phyloP scores from a whole-genome alignment of 805 yeast genomes.

The Nakazawaea ambrosiae region DNA sequence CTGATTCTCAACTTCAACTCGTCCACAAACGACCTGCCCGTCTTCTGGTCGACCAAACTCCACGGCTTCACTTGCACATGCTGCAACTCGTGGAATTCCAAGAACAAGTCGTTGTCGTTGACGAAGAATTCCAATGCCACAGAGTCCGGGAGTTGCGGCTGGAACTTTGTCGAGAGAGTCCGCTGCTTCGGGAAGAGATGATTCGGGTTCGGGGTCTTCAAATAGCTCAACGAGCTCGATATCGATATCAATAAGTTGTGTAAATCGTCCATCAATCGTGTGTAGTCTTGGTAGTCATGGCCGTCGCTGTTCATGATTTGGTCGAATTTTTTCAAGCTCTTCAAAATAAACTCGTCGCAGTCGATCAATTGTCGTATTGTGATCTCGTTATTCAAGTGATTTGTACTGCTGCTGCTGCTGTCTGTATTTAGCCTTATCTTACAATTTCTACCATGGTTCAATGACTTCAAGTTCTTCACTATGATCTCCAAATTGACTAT shows the following conservation, averaged over 20 bases:
- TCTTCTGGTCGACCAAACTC: conserved; percentile 40
- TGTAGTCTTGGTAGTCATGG: conserved; percentile 10
- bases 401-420: too few relatives aligned
- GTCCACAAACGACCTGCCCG: conserved; percentile 52
- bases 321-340: conserved; percentile 36
- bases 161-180: conserved; percentile 28
- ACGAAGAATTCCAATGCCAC: conserved; percentile 52
- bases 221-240: conserved; percentile 25
- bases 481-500: conserved; percentile 39
- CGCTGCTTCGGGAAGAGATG: conserved; percentile 54
- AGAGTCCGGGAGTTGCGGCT: conserved; percentile 39
- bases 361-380: conserved; percentile 32
- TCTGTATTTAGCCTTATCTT: conserved; percentile 24
- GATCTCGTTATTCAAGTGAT: conserved; percentile 29
- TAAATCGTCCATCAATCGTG: conserved; percentile 15
- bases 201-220: conserved; percentile 46
- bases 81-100: conserved; percentile 49
- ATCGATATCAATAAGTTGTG: conserved; percentile 24
- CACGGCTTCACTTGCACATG: conserved; percentile 54
- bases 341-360: conserved; percentile 28
- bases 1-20: conserved; percentile 48
- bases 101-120: conserved; percentile 53
- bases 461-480: conserved; percentile 26
- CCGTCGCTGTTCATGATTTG: conserved; percentile 23
- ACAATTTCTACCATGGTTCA: conserved; percentile 34